Percentiles rank a stretch among this genome's conserved stretches.
Conservation (phyloP, 768 basidiomycete genomes). For the Calocybe indica region DNA sequence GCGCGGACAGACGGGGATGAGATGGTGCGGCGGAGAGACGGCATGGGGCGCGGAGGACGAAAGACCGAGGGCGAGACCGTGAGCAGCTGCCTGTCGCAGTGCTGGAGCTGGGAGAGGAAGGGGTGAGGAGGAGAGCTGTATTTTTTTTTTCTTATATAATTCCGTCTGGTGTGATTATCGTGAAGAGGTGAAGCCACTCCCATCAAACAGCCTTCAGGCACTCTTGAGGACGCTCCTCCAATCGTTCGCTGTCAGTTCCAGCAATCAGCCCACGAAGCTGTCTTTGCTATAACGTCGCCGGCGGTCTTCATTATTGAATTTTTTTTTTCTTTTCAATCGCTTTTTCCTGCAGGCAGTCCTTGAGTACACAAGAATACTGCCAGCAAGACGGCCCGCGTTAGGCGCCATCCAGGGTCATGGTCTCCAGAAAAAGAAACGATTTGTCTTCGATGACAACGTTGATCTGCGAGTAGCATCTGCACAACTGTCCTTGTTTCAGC, state of each 20-base stretch:
- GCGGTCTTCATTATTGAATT: conserved; percentile 3
- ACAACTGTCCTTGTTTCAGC: conserved; percentile 6
- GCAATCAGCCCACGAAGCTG: conserved; percentile 15
- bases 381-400: conserved; percentile 16
- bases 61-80: conserved; percentile 14
- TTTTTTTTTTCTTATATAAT: conserved; percentile 41
- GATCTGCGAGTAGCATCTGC: conserved; percentile 19
- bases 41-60: conserved; percentile 33
- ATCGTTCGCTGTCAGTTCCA: conserved; percentile 14
- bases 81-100: conserved; percentile 49
- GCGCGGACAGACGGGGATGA: conserved; percentile 67
- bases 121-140: conserved; percentile 24
- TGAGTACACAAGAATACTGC: conserved; percentile 5
- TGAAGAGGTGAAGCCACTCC: conserved; percentile 13
- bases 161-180: conserved; percentile 21
- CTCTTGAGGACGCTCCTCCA: conserved; percentile 7
- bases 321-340: conserved; percentile 1
- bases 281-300: conserved; percentile 3
- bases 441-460: conserved; percentile 22
- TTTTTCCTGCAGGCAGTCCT: neutral
- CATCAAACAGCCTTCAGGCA: conserved; percentile 12
- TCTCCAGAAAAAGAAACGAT: conserved; percentile 2
- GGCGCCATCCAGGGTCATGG: conserved; percentile 10
- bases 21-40: conserved; percentile 74
- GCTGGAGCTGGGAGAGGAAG: conserved; percentile 26